Base-by-base conservation (phyloP, 2,329 filamentous ascomycete species). In the Colletotrichum tanaceti region DNA sequence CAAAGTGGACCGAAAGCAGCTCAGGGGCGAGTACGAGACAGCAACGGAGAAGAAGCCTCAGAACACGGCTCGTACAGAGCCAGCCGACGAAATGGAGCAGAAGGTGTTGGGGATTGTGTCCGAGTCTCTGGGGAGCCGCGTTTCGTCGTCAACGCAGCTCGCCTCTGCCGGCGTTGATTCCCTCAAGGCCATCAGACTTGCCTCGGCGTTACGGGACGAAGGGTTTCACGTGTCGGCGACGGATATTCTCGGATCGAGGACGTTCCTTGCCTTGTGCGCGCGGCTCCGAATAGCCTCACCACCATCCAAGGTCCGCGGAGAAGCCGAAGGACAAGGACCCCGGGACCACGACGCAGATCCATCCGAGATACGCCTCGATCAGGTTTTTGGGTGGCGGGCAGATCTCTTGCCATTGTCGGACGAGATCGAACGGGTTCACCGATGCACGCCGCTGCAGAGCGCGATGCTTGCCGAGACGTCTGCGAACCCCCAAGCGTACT, bases 391-490 rank as follows among this genome's bases (percentile, higher is more conserved):
- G 24, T 28, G 50, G n/a, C 43, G 28, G 14, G 5, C 24, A 16
- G 62, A 66, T 10, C 22, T 65, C 10, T 43, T 20, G 4, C n/a
- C 13, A 5, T 5, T n/a, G 16, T 28, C 44, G 32, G 22, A 14
- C 4, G 39, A 58, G 11, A 70, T 83, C 11, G 78, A 83, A 41
- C 77, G 81, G 28, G 73, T 90, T n/a, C 75, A 85, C 20, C 85
- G 85, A 5, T 96, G 93, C 76, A 94, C 90, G 4, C 85, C 89
- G 16, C 82, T 96, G 11, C 94, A 98, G 73, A 81, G 86, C 20
- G 90, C 93, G 1, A 97, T 97, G 93, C 83, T 97, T 18, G 84
- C 87, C 0, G 93, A 97, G 79, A 94, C 93, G 0, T 78, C 84
- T 3, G 83, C 81, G 20, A 82, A 90, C 68, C 71, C 83, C 2